phyloP scores from a whole-genome alignment of 768 basidiomycete species.

The Boletus patriciae region DNA sequence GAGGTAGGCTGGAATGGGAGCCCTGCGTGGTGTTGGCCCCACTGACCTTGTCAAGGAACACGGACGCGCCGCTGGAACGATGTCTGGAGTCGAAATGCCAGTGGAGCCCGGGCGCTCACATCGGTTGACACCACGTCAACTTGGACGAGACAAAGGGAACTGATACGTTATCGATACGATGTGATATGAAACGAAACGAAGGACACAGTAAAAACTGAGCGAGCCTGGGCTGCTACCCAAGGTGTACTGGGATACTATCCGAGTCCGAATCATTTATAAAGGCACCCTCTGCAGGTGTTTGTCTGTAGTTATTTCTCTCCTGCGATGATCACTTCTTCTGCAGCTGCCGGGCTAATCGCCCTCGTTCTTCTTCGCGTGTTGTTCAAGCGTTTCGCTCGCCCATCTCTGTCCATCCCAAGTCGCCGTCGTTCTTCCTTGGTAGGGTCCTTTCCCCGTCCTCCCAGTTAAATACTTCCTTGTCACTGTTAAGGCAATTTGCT shows the following conservation, averaged over 20 bases:
- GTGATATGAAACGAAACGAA: not conserved
- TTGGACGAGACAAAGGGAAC: not conserved
- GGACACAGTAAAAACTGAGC: not conserved
- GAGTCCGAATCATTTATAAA: not conserved
- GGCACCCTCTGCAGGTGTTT: not conserved
- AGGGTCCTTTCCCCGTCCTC: not conserved
- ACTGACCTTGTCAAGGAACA: too few relatives aligned
- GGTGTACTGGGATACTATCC: not conserved
- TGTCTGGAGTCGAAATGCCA: too few relatives aligned
- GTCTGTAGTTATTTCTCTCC: too few relatives aligned
- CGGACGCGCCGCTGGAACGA: too few relatives aligned
- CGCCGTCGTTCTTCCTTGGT: conserved; percentile 25
- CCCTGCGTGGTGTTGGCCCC: too few relatives aligned
- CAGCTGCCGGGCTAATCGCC: conserved; percentile 1
- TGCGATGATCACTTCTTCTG: conserved; percentile 9
- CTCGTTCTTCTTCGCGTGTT: conserved; percentile 5
- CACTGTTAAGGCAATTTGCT: conserved; percentile 23
- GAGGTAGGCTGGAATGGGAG: too few relatives aligned
- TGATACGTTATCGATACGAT: not conserved
- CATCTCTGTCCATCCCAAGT: conserved; percentile 19
- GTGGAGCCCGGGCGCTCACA: too few relatives aligned
- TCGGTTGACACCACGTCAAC: too few relatives aligned
- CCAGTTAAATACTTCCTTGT: not conserved
- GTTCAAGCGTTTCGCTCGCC: not conserved
- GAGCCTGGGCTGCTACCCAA: not conserved